Evolutionary conservation across 371 early-diverging fungal genomes (phyloP).

Genomic region (Syncephalis fuscata): DNA sequence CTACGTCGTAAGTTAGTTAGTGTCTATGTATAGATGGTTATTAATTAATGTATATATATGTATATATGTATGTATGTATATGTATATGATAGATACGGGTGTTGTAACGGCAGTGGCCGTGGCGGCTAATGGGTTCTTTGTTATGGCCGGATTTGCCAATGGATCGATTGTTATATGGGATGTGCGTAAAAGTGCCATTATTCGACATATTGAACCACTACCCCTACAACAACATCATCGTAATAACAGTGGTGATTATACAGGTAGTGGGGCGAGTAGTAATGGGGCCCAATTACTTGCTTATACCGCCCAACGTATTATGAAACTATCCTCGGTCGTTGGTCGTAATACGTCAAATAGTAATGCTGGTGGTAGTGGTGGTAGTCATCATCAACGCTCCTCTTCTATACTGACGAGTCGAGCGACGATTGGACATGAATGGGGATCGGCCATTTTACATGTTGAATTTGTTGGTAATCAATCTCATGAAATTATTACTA

Average conservation of each 20-base stretch:
- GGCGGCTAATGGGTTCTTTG: conserved; percentile 44
- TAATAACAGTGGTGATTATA: no score
- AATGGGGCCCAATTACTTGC: no score
- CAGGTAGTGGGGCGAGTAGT: no score
- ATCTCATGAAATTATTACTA: conserved; percentile 46
- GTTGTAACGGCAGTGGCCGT: conserved; percentile 57
- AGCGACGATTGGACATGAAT: conserved; percentile 62
- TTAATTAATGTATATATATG: background rate
- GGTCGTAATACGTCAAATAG: conserved; percentile 9
- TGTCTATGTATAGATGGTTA: conserved; percentile 7
- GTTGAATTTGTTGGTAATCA: conserved; percentile 50
- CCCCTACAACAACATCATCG: no score
- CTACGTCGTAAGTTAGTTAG: conserved; percentile 31
- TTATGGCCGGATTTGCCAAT: conserved; percentile 52
- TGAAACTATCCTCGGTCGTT: background rate
- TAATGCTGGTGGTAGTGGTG: conserved; percentile 14
- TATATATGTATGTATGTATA: background rate
- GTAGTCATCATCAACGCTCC: background rate
- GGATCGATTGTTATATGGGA: conserved; percentile 66
- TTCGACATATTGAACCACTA: conserved; percentile 37
- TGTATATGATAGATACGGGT: conserved; percentile 45
- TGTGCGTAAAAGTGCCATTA: conserved; percentile 27
- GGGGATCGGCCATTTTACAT: conserved; percentile 49
- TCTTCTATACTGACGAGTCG: conserved; percentile 19
- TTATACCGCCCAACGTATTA: no score